Evolutionary conservation across 2,329 filamentous ascomycete genomes (phyloP).

Genomic region (Hypoxylon sp.): DNA sequence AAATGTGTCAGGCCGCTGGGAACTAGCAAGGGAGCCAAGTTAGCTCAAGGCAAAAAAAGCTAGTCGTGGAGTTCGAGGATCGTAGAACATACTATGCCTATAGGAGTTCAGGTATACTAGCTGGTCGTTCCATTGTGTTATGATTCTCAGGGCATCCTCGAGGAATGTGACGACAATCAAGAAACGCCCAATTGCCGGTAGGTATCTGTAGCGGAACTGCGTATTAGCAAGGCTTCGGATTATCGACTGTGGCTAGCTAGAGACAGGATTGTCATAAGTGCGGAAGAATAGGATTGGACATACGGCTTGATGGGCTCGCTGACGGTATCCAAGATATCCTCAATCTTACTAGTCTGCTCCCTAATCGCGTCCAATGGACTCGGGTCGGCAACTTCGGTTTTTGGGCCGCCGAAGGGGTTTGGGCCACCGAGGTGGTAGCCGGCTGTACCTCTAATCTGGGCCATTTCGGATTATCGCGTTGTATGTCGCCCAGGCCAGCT

Average conservation of each 20-base stretch:
- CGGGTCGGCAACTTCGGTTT: constrained; percentile 74
- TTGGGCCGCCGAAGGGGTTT: constrained; percentile 76
- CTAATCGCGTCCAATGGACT: constrained; percentile 89
- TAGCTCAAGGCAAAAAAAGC: constrained; percentile 32
- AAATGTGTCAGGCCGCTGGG: constrained; percentile 89
- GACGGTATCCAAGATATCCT: constrained; percentile 88
- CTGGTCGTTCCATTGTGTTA: constrained; percentile 98
- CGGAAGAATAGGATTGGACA: constrained; percentile 56
- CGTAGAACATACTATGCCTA: constrained; percentile 79
- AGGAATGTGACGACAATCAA: constrained; percentile 98
- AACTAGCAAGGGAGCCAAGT: constrained; percentile 67
- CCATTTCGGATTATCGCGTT: constrained; percentile 52
- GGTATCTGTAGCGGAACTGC: constrained; percentile 71
- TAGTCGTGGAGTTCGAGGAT: neutral
- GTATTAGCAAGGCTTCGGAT: constrained; percentile 43
- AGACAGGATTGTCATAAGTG: neutral
- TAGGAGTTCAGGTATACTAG: constrained; percentile 93
- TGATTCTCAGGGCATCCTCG: constrained; percentile 94
- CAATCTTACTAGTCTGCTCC: constrained; percentile 97
- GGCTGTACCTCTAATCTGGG: constrained; percentile 73
- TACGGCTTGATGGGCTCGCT: constrained; percentile 96
- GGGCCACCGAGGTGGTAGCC: constrained; percentile 86
- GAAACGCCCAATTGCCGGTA: constrained; percentile 96
- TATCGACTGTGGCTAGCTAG: neutral
- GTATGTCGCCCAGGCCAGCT: constrained; percentile 45